Percentiles rank a stretch among this genome's conserved stretches.
These are phyloP conservation scores for Fragaria ananassa DNA, from an alignment of 306 rosid species.

Conservation along the genomic window DNA sequence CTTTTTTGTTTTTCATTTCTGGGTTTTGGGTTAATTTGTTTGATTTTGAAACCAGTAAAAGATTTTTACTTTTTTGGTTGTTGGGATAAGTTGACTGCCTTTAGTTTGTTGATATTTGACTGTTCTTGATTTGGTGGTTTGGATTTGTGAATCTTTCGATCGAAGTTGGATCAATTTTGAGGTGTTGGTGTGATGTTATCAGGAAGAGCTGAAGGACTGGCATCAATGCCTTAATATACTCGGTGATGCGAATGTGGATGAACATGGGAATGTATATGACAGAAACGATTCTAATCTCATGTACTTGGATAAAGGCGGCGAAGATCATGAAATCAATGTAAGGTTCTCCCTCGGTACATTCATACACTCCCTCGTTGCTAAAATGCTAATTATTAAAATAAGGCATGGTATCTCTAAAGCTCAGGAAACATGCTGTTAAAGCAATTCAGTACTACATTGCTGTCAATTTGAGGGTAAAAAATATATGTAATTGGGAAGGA, in stretches of 20 bases:
- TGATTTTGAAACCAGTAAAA: not conserved
- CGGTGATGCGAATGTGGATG: slow-evolving; percentile 79
- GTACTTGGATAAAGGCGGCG: slow-evolving; percentile 81
- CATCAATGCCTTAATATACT: slow-evolving; percentile 85
- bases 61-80: not conserved
- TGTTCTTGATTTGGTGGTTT: not conserved
- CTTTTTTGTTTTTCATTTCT: not conserved
- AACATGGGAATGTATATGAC: slow-evolving; percentile 65
- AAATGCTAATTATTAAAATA: not conserved
- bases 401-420: not conserved
- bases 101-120: not conserved
- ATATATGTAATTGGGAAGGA: too few species aligned
- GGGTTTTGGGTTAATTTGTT: not conserved
- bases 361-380: not conserved
- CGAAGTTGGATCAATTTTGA: not conserved
- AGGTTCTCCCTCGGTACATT: not conserved
- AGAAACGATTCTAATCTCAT: slow-evolving; percentile 59
- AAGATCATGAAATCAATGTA: slow-evolving; percentile 92
- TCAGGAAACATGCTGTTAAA: not conserved
- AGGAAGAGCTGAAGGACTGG: slow-evolving; percentile 98
- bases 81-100: not conserved
- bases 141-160: not conserved
- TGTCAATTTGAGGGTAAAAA: not conserved
- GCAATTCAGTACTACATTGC: not conserved
- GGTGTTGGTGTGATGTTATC: slow-evolving; percentile 6